Base-by-base conservation (phyloP, 176 grass and related monocot genomes). In the Poa pratensis region DNA sequence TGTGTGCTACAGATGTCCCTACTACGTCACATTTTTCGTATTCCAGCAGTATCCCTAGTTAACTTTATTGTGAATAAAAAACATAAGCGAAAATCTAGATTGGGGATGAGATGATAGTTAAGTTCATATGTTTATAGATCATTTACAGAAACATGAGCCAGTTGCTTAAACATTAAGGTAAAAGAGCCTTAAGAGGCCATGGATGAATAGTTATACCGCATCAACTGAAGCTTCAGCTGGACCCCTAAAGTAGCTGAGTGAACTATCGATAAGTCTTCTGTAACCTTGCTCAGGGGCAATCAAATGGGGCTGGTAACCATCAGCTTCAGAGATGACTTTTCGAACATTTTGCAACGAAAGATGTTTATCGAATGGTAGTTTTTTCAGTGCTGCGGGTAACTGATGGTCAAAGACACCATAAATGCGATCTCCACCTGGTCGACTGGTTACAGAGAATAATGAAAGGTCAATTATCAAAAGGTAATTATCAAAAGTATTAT, bases 241-340 rank as follows among this genome's bases (percentile, higher is more conserved):
- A 42, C 97, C 97, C 86, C 92, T 99, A 61, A 99, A 99, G 89
- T 99, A 99, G 82, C 78, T 82, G n/a, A 99, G 88, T 54, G 97
- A 96, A 88, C 97, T 99, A 88, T 99, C 97, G 76, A 99, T 99
- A 63, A 99, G 91, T 59, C 97, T 88, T 76, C 97, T 90, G 39
- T 99, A 99, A 43, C 97, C 97, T 92, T 99, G 97, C 82, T 99
- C 97, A 50, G 97, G 97, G 11, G 97, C 97, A 86, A 99, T 99
- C 87, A 99, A 90, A 84, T 99, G 97, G 61, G 97, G 97, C 77
- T 99, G 97, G 73, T 99, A 99, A 86, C 97, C 94, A 86, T 99
- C 97, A 89, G 97, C 97, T 40, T 99, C 94, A 67, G 97, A 99
- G 84, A 99, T 96, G 71, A 99, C 97, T 89, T 94, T 92, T 9